Percentiles rank a stretch among this genome's conserved stretches.
Conservation (phyloP, 2,329 filamentous ascomycete genomes). For the Sporothrix euskadiensis region DNA sequence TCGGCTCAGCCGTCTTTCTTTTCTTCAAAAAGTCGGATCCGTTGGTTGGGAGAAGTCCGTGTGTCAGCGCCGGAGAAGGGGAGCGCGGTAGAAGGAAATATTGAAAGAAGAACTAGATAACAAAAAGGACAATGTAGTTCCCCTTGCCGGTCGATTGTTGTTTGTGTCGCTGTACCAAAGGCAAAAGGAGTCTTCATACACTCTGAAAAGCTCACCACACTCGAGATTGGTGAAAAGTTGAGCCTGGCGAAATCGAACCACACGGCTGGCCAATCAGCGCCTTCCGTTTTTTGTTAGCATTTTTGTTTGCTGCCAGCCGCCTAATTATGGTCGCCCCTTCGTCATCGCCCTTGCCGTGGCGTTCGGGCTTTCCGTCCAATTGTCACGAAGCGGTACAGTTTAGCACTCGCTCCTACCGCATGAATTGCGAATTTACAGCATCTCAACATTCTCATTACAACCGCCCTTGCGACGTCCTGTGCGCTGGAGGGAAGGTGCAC, state of each 20-base stretch:
- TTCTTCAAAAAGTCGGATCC: neutral
- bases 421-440: neutral
- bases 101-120: neutral
- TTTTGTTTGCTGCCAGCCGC: neutral
- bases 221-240: neutral
- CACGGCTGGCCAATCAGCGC: slow-evolving; percentile 19
- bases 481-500: neutral
- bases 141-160: slow-evolving; percentile 1
- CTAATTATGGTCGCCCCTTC: neutral
- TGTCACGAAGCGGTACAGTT: neutral
- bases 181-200: neutral
- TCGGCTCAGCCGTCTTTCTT: neutral
- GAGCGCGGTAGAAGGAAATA: neutral
- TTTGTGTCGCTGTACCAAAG: neutral
- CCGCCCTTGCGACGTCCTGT: neutral
- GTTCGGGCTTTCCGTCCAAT: slow-evolving; percentile 11
- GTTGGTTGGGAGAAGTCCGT: neutral
- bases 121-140: neutral
- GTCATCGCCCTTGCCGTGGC: slow-evolving; percentile 22
- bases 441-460: neutral
- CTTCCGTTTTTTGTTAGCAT: neutral
- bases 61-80: slow-evolving; percentile 17
- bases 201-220: neutral
- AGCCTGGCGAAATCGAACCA: slow-evolving; percentile 1
- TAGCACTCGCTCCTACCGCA: neutral